Evolutionary conservation across 2,329 filamentous ascomycete genomes (phyloP), one percentile per base, ranked within the genome.

Genomic region (Colletotrichum chlorophyti): DNA sequence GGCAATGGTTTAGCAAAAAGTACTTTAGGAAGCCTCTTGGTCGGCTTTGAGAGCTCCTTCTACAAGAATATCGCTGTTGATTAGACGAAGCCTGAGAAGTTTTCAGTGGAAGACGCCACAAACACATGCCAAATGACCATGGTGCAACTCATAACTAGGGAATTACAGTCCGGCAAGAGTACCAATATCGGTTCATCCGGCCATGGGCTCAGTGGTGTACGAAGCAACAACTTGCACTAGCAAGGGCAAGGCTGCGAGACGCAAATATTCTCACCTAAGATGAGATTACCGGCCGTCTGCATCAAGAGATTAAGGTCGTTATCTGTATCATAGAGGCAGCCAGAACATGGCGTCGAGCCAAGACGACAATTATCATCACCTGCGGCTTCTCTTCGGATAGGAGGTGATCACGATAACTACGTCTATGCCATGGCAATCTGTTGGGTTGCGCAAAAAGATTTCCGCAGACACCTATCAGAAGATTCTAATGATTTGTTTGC

Each of bases 281-380:
- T 64, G 95, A 98, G 70, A 86, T 91, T 1, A 97, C 92, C 0
- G 95, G 91, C 70, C 91, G 91, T 0, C 77, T 98, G 9, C 94
- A 98, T 65, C 85, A 88, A n/a, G 79, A 83, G 9, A 93, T 83
- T 53, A 83, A 89, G 60, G n/a, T n/a, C n/a, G n/a, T n/a, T 76
- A 75, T 0, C 72, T 86, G 11, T n/a, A 83, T 97, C 32, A 88
- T 96, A 80, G 84, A 90, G 37, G 84, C 87, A 0, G 88, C 98
- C 49, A 82, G 91, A 7, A 69, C 82, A 15, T 97, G 93, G 94
- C 83, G 95, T 19, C 78, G 75, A 29, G 88, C 84, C 0, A 95
- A 91, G 70, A 97, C 93, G 0, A 98, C 94, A 0, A 91, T 98
- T 48, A 86, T 98, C 64, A 94, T 98, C 65, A 97, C 94, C 0